These are phyloP conservation scores for Quercus glauca DNA, from an alignment of 306 rosid species.

Conservation along the genomic window DNA sequence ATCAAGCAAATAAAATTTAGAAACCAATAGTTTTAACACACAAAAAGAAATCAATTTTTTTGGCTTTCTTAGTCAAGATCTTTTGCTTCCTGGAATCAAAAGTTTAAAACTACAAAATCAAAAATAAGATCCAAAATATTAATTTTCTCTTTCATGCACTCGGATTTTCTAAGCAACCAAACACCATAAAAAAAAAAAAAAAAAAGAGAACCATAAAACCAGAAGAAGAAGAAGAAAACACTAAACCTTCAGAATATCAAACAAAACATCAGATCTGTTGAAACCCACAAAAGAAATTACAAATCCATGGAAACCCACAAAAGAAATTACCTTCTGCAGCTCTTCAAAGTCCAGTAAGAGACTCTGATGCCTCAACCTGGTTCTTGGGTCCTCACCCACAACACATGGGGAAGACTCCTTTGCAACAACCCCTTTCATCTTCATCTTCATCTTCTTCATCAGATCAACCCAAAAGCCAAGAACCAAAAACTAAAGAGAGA, in stretches of 20 bases:
- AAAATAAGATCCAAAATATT: constrained; percentile 19
- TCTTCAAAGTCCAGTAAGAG: constrained; percentile 84
- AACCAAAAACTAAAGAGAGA: neutral
- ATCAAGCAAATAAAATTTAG: neutral
- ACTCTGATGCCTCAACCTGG: constrained; percentile 67
- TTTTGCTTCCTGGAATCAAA: neutral
- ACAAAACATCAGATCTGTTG: constrained; percentile 45
- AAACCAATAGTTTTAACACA: neutral
- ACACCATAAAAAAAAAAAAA: neutral
- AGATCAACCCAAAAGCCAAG: constrained; percentile 35
- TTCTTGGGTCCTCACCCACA: constrained; percentile 49
- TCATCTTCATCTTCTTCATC: constrained; percentile 98
- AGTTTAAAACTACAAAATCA: neutral
- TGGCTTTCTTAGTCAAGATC: neutral
- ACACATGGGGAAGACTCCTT: constrained; percentile 40
- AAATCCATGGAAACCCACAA: constrained; percentile 15
- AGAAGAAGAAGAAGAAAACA: constrained; percentile 4
- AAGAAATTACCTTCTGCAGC: constrained; percentile 55
- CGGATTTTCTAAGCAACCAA: neutral
- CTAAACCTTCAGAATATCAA: constrained; percentile 12
- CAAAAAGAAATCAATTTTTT: neutral
- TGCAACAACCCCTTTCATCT: constrained; percentile 60
- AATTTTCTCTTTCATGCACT: neutral
- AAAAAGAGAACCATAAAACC: constrained; percentile 3
- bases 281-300: constrained; percentile 18